Evolutionary conservation across 208 protist species (phyloP).

Genomic region (Trypanosomatidae sp.): DNA sequence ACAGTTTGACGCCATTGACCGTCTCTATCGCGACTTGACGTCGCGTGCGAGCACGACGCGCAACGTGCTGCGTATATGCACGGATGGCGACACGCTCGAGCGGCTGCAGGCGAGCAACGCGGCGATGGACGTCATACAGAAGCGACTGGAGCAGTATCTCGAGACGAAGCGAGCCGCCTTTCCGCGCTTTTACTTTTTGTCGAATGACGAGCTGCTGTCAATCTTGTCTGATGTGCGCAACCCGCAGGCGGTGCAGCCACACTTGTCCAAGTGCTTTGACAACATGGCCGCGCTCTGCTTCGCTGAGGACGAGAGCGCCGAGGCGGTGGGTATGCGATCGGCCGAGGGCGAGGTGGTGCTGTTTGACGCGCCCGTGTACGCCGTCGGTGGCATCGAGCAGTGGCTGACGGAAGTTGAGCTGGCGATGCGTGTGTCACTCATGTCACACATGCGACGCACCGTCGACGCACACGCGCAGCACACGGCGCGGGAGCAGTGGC

Average conservation of each 20-base stretch:
- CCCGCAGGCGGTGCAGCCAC: constrained; percentile 91
- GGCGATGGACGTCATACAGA: constrained; percentile 92
- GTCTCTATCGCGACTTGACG: constrained; percentile 85
- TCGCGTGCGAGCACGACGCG: constrained; percentile 64
- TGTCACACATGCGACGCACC: constrained; percentile 78
- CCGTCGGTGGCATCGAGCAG: constrained; percentile 88
- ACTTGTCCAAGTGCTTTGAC: constrained; percentile 95
- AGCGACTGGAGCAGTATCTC: constrained; percentile 93
- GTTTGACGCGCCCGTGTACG: constrained; percentile 78
- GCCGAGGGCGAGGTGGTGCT: constrained; percentile 85
- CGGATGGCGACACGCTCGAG: constrained; percentile 60
- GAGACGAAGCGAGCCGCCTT: constrained; percentile 94
- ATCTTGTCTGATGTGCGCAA: constrained; percentile 96
- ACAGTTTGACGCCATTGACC: constrained; percentile 85
- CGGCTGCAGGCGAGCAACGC: constrained; percentile 72
- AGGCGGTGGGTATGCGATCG: constrained; percentile 87
- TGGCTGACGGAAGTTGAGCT: constrained; percentile 91
- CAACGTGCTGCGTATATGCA: constrained; percentile 86
- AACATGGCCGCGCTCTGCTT: constrained; percentile 87
- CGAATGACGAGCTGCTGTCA: constrained; percentile 96
- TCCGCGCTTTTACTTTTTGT: constrained; percentile 97
- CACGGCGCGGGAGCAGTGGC: constrained; percentile 79
- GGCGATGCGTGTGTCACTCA: constrained; percentile 87
- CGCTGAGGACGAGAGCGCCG: constrained; percentile 44
- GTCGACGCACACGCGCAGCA: constrained; percentile 58